Evolutionary conservation across 2,329 filamentous ascomycete genomes (phyloP).

Genomic region (Dendrostoma leiphaemia): DNA sequence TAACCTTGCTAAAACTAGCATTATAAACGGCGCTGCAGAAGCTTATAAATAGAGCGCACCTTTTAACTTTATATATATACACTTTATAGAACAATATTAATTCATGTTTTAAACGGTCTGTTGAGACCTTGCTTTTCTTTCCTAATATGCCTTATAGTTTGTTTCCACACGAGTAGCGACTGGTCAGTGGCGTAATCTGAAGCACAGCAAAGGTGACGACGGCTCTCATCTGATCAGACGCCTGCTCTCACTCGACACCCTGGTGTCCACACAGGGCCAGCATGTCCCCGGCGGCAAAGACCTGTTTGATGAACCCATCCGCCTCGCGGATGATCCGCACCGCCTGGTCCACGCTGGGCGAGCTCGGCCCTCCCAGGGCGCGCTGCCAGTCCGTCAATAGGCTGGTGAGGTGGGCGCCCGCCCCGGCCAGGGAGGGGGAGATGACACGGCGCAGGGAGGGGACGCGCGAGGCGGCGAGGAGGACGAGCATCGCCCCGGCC

Average conservation of each 20-base stretch:
- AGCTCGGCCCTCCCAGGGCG: conserved; percentile 35
- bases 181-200: neutral
- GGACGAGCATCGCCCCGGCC: conserved; percentile 47
- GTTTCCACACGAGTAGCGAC: too few relatives aligned
- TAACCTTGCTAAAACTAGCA: too few relatives aligned
- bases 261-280: conserved; percentile 2
- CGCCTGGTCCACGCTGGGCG: conserved; percentile 46
- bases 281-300: conserved; percentile 25
- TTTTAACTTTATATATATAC: too few relatives aligned
- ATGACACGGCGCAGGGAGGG: conserved; percentile 36
- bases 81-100: too few relatives aligned
- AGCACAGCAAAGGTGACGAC: too few relatives aligned
- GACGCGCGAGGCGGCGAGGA: conserved; percentile 43
- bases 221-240: too few relatives aligned
- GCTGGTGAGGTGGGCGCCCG: conserved; percentile 39
- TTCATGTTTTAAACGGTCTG: too few relatives aligned
- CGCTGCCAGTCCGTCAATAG: conserved; percentile 42
- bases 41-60: too few relatives aligned
- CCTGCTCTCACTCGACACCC: neutral
- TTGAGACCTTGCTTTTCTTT: too few relatives aligned
- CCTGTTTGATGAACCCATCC: conserved; percentile 38
- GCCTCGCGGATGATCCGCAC: conserved; percentile 44
- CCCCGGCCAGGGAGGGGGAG: conserved; percentile 33
- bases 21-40: too few relatives aligned
- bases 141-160: too few relatives aligned